phyloP scores from a whole-genome alignment of 1,139 yeast genomes.

The Kodamaea sp. region DNA sequence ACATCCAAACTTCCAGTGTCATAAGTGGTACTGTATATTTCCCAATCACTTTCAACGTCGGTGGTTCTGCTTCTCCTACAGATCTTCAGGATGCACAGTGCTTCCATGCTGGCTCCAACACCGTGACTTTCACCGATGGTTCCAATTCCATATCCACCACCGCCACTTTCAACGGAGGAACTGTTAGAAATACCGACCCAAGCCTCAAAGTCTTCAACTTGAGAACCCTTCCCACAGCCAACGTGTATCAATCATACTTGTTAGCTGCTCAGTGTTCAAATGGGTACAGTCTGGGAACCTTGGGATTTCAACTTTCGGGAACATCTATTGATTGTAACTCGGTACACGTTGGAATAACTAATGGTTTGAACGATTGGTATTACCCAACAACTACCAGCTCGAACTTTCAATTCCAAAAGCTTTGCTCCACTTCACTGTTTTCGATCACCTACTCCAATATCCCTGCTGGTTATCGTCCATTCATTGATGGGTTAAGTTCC shows the following conservation, averaged over 20 bases:
- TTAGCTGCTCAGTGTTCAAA: slow-evolving; percentile 24
- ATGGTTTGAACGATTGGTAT: slow-evolving; percentile 24
- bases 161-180: slow-evolving; percentile 17
- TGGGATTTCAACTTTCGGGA: slow-evolving; percentile 17
- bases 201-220: not conserved
- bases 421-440: slow-evolving; percentile 18
- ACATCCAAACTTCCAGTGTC: slow-evolving; percentile 13
- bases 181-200: slow-evolving; percentile 3
- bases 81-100: slow-evolving; percentile 24
- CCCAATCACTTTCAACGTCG: slow-evolving; percentile 31
- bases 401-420: slow-evolving; percentile 9
- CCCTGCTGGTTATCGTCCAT: slow-evolving; percentile 37
- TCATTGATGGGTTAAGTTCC: slow-evolving; percentile 16
- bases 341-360: slow-evolving; percentile 22
- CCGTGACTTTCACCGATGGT: slow-evolving; percentile 32
- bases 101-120: slow-evolving; percentile 25
- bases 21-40: slow-evolving; percentile 26
- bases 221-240: slow-evolving; percentile 16
- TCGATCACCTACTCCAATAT: slow-evolving; percentile 20
- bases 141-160: slow-evolving; percentile 17
- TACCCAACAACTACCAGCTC: slow-evolving; percentile 16
- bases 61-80: slow-evolving; percentile 20
- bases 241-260: slow-evolving; percentile 16
- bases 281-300: slow-evolving; percentile 26
- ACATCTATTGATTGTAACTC: slow-evolving; percentile 24